Base-by-base conservation (phyloP, 257 asterid genomes). In the Parsonsia alboflavescens region DNA sequence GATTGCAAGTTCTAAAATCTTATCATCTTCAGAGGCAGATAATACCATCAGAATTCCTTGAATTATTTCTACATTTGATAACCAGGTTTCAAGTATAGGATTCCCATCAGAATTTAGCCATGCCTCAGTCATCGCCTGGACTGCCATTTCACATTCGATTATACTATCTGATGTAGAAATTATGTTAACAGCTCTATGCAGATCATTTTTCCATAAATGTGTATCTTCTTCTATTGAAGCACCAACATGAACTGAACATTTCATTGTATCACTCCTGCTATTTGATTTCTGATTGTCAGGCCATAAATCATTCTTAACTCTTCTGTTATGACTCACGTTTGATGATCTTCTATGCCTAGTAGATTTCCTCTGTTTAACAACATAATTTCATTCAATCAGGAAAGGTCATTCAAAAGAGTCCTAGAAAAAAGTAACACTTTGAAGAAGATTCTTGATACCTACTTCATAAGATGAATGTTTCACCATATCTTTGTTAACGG, bases 91-190 rank as follows among this genome's bases (percentile, higher is more conserved):
- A 21, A 76, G 76, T 13, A 54, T 75, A 4, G 77, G 30, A 79
- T 81, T 90, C n/a, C 82, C 83, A 10, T 73, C 75, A 39, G 87
- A 81, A 64, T 86, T 77, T n/a, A 90, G 82, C 93, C 96, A 92
- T n/a, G 83, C 80, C 48, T 90, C 83, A 30, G 93, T 73, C 26
- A 92, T 68, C 59, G 70, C 68, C 21, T 96, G 91, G 59, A 90
- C 78, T 0, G 96, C 97, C 71, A 53, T 56, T 84, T 90, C 97
- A 64, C 98, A 88, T 3, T 92, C 91, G 6, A 54, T 39, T 21
- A 90, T 77, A 85, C 85, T 89, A 44, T 82, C 86, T 6, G 96
- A 90, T 50, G 87, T 80, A 85, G 91, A 90, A 62, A 92, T 75
- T 0, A 82, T 80, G 28, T 85, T 63, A 63, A 88, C 61, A 71